Evolutionary conservation across 208 protist genomes (phyloP).

Genomic region (Vickermania spadyakhi): DNA sequence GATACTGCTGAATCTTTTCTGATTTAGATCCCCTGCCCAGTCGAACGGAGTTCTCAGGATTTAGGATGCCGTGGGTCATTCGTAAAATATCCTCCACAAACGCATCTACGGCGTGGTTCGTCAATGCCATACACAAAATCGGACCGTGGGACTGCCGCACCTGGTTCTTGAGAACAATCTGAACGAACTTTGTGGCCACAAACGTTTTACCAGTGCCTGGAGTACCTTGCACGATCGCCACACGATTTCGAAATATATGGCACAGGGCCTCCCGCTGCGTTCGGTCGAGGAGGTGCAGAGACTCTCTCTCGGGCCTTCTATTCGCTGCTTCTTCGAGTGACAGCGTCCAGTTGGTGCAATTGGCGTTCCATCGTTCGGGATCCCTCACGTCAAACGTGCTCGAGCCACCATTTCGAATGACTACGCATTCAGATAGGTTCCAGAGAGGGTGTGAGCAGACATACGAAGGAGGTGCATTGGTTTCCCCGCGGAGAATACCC

Average conservation of each 20-base stretch:
- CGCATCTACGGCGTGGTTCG: slow-evolving; percentile 31
- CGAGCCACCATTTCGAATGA: background rate
- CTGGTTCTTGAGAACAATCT: slow-evolving; percentile 11
- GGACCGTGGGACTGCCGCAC: slow-evolving; percentile 2
- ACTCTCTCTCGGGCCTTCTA: no score
- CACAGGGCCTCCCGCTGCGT: slow-evolving; percentile 14
- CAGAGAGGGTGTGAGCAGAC: background rate
- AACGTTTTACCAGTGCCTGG: slow-evolving; percentile 40
- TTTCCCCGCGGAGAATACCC: background rate
- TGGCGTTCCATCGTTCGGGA: background rate
- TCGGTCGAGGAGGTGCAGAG: slow-evolving; percentile 7
- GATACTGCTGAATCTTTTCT: background rate
- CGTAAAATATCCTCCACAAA: slow-evolving; percentile 16
- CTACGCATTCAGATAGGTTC: background rate
- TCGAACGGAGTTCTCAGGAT: background rate
- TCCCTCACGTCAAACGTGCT: background rate
- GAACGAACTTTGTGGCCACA: slow-evolving; percentile 16
- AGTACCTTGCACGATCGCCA: slow-evolving; percentile 25
- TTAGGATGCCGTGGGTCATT: background rate
- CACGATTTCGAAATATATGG: slow-evolving; percentile 8
- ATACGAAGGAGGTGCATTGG: background rate
- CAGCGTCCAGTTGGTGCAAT: background rate
- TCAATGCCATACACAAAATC: slow-evolving; percentile 24
- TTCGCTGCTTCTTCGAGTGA: background rate
- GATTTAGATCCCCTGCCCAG: background rate